A percentile compares a stretch with the other conserved stretches of the same genome.
Evolutionary conservation across 805 yeast species (phyloP).

Genomic region (Candida pini): DNA sequence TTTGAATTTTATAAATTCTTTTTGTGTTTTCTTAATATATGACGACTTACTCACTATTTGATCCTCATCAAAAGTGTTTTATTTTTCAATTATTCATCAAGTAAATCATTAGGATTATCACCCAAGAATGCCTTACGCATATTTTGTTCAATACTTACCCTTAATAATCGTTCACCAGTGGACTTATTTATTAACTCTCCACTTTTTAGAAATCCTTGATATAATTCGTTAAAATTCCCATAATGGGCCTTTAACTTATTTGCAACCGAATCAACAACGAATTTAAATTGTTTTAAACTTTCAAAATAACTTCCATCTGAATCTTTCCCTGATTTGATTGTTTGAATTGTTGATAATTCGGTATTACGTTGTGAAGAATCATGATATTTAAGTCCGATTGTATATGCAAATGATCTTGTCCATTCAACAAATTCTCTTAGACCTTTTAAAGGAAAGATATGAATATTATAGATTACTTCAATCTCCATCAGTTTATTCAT

Average conservation of each 20-base stretch:
- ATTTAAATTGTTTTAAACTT: conserved; percentile 50
- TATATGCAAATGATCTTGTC: conserved; percentile 51
- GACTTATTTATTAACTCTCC: conserved; percentile 2
- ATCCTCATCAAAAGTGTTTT: conserved; percentile 24
- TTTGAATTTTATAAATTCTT: not conserved
- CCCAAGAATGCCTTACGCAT: conserved; percentile 44
- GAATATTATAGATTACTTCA: conserved; percentile 42
- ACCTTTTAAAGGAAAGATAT: conserved; percentile 45
- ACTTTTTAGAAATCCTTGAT: conserved; percentile 2
- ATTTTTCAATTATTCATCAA: conserved; percentile 12
- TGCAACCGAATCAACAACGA: conserved; percentile 49
- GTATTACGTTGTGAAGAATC: conserved; percentile 52
- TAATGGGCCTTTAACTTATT: conserved; percentile 38
- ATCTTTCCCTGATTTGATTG: conserved; percentile 49
- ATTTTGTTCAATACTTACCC: conserved; percentile 45
- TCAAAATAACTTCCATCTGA: conserved; percentile 40
- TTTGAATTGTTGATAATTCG: conserved; percentile 50
- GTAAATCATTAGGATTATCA: conserved; percentile 42
- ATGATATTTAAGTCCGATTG: conserved; percentile 46
- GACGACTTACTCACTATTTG: no score
- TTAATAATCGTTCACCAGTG: conserved; percentile 16
- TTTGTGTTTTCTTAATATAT: conserved; percentile 21
- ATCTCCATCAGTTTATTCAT: conserved; percentile 37
- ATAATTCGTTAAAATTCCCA: conserved; percentile 29
- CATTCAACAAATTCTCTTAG: conserved; percentile 43